Conservation (phyloP, 2,329 filamentous ascomycete genomes). For the Diaporthe capsici region DNA sequence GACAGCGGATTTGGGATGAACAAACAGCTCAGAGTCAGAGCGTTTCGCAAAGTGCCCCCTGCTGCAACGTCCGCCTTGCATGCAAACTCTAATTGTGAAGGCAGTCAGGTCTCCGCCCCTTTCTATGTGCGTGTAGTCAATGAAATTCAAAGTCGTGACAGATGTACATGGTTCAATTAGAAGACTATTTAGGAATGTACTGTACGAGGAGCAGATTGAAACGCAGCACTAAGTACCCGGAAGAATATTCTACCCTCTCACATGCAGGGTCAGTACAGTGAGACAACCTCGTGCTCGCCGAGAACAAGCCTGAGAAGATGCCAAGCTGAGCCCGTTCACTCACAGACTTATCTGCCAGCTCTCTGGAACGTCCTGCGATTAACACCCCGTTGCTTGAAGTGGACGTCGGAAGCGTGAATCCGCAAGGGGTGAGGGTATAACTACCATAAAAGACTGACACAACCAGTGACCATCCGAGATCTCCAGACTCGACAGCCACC, state of each 20-base stretch:
- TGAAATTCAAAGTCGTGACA: not conserved
- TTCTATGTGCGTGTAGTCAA: not conserved
- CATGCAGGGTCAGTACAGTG: not conserved
- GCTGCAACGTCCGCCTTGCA: constrained; percentile 15
- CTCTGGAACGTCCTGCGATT: not conserved
- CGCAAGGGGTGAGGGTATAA: not conserved
- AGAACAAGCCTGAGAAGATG: not conserved
- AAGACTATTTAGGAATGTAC: not conserved
- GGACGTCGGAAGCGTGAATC: not conserved
- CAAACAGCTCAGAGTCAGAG: constrained; percentile 3
- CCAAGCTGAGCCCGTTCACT: not conserved
- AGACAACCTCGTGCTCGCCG: too few species aligned
- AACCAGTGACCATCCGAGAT: not conserved
- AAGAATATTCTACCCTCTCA: not conserved
- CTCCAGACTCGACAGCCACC: not conserved
- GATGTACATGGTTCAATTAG: too few species aligned
- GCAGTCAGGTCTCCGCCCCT: not conserved
- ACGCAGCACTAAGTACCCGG: not conserved
- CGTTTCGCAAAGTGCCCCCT: constrained; percentile 20
- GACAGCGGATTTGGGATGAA: constrained; percentile 19
- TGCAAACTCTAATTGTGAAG: not conserved
- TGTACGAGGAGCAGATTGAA: not conserved
- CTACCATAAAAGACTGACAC: too few species aligned
- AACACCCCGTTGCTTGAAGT: not conserved
- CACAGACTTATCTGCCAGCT: not conserved